Evolutionary conservation across 495 filamentous ascomycete species (phyloP).

Genomic region (Penicillium manginii): DNA sequence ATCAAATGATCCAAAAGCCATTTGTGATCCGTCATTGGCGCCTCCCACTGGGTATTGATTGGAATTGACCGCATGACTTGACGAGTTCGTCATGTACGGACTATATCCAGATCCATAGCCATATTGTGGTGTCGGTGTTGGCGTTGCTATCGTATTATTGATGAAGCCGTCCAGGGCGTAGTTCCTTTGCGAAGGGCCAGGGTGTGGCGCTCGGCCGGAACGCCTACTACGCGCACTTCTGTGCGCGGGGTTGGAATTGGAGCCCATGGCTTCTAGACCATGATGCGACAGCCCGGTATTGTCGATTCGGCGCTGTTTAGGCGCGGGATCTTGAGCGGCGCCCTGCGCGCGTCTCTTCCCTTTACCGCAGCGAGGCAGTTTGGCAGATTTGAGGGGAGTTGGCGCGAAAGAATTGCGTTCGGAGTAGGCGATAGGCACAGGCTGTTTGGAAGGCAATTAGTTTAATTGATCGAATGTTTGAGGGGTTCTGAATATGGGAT

Average conservation of each 20-base stretch:
- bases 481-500: neutral
- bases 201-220: neutral
- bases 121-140: neutral
- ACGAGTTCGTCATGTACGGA: neutral
- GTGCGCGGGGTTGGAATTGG: neutral
- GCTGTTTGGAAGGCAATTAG: neutral
- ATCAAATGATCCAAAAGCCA: constrained; percentile 21
- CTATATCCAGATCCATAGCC: neutral
- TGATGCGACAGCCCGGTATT: neutral
- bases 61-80: neutral
- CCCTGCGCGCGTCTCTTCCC: constrained; percentile 17
- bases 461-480: too few species aligned
- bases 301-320: neutral
- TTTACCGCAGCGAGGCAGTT: constrained; percentile 24
- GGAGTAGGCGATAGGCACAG: neutral
- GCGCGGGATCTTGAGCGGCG: constrained; percentile 5
- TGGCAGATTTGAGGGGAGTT: constrained; percentile 1
- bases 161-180: neutral
- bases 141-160: neutral
- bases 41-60: neutral
- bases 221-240: neutral
- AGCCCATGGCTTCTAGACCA: neutral
- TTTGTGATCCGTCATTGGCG: constrained; percentile 3
- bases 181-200: neutral
- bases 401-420: neutral